Evolutionary conservation across 495 filamentous ascomycete species (phyloP), one percentile per base, ranked within the genome.

Genomic region (Saxophila tyrrhenica): DNA sequence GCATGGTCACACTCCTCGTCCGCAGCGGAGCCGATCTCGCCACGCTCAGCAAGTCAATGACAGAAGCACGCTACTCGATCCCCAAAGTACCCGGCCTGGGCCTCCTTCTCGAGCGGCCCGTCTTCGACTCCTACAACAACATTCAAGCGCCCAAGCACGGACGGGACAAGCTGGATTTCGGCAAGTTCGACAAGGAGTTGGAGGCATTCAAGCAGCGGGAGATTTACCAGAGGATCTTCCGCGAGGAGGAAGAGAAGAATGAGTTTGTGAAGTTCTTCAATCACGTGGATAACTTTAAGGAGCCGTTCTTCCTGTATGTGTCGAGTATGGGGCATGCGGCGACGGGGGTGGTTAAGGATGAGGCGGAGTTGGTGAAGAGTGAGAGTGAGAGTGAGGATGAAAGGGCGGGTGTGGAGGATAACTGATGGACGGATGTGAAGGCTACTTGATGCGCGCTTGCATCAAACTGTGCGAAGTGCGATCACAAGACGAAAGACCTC

Each of bases 1-100:
- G 84, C 56, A 89, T 97, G 88, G 86, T 82, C 38, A 76, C 88
- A 9, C 77, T 98, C 52, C 72, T 89, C 3, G 82, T 90, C 1
- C 81, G 92, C 41, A 88, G 84, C 67, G 94, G 89, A 42, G 80
- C 82, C 39, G 74, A 80, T 13, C 73, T 81, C 20, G 75, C 80
- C 25, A 87, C 97, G 54, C 61, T 67, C 0, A 80, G 94, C 45
- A 82, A 78, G 32, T 91, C 61, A 1, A 60, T 69, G 21, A 55
- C 86, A 59, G 75, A 77, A 1, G 65, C 75, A 0, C 78, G 78
- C n/a, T 78, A 95, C 57, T 81, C 81, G 45, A 94, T 99, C 52
- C 94, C 91, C 38, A 97, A 97, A 71, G 92, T 89, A 1, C 92
- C 92, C 0, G 82, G 86, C 0, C 70, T 97, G 15, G 92, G 92